These are phyloP conservation scores for Protomyces arabidopsidicola DNA, from an alignment of 1,139 yeast genomes.

Conservation along the genomic window DNA sequence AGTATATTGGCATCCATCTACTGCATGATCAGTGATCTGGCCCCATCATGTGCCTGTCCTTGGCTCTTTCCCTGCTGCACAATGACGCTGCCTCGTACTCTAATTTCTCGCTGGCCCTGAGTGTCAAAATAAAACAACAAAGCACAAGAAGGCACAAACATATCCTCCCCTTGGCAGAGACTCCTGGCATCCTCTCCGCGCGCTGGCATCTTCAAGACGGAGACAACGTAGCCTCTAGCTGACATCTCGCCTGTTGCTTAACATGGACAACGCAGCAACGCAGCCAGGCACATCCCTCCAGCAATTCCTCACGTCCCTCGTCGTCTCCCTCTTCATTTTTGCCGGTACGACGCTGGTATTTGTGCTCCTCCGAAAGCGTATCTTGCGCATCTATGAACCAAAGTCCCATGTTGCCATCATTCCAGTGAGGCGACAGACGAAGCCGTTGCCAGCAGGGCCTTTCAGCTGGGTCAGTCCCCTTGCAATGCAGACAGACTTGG, in stretches of 20 bases:
- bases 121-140: too few relatives aligned
- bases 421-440: slow-evolving; percentile 43
- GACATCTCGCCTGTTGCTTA: background rate
- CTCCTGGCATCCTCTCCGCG: too few relatives aligned
- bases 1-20: too few relatives aligned
- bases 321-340: slow-evolving; percentile 45
- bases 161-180: too few relatives aligned
- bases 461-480: slow-evolving; percentile 41
- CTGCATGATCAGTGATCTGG: too few relatives aligned
- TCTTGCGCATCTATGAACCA: slow-evolving; percentile 76
- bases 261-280: background rate
- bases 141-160: too few relatives aligned
- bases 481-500: slow-evolving; percentile 49
- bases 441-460: slow-evolving; percentile 38
- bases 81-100: too few relatives aligned
- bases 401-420: slow-evolving; percentile 54
- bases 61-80: too few relatives aligned
- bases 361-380: slow-evolving; percentile 58
- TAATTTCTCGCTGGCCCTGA: too few relatives aligned
- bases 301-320: slow-evolving; percentile 22
- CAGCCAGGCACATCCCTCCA: slow-evolving; percentile 20
- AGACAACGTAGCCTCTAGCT: too few relatives aligned
- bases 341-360: slow-evolving; percentile 55
- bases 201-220: too few relatives aligned
- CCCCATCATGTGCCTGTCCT: too few relatives aligned